Evolutionary conservation across 768 basidiomycete genomes (phyloP).

Genomic region (Agaricus sinodeliciosus): DNA sequence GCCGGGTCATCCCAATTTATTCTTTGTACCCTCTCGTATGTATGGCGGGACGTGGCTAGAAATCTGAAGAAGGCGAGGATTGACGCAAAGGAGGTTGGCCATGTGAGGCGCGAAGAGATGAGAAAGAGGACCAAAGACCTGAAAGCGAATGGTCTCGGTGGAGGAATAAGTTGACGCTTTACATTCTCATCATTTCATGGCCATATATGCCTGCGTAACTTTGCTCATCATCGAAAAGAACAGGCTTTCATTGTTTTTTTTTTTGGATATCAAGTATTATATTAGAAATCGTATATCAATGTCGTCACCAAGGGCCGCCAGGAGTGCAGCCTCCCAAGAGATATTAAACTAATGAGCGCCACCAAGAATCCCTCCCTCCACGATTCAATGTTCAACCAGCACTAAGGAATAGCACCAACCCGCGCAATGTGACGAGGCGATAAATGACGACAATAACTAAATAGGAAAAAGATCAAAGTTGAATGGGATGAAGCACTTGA

Average conservation of each 20-base stretch:
- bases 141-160: not conserved
- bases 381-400: constrained; percentile 16
- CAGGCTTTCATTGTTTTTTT: too few species aligned
- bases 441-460: not conserved
- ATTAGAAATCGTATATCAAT: too few species aligned
- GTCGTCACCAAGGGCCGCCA: too few species aligned
- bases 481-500: constrained; percentile 48
- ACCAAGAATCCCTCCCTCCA: too few species aligned
- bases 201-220: too few species aligned
- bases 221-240: too few species aligned
- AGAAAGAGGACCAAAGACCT: constrained; percentile 40
- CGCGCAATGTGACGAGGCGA: constrained; percentile 60
- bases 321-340: too few species aligned
- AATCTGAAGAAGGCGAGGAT: constrained; percentile 54
- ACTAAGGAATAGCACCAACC: constrained; percentile 69
- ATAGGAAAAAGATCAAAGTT: not conserved
- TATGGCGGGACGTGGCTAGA: constrained; percentile 41
- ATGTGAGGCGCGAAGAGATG: constrained; percentile 45
- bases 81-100: constrained; percentile 51
- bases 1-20: constrained; percentile 19
- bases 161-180: too few species aligned
- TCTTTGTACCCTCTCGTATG: constrained; percentile 26
- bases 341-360: too few species aligned
- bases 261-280: too few species aligned
- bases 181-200: too few species aligned